Base-by-base conservation (phyloP, 176 grass and related monocot genomes). In the Themeda triandra region DNA sequence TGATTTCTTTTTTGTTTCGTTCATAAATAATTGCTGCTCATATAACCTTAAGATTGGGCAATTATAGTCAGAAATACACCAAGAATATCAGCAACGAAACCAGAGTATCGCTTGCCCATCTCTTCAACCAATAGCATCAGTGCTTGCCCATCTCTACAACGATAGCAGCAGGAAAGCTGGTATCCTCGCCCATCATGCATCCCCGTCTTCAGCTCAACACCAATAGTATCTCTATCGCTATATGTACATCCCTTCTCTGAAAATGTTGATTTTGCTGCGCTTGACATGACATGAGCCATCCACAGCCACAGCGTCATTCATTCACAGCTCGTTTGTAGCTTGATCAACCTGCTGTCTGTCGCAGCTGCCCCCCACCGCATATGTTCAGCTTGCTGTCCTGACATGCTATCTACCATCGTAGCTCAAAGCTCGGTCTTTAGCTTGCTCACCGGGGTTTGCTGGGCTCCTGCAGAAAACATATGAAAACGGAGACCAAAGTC, bases 381-480 rank as follows among this genome's bases (percentile, higher is more conserved):
- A 78, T 83, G 45, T 79, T 66, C 33, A 78, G 37, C 66, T 83
- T 54, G 15, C 67, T 82, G 60, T 80, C 45, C 59, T 74, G 48
- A 35, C 46, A 60, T 74, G 74, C 79, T 78, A 75, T 70, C 69
- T 31, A 78, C 58, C 29, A 69, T 32, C 18, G 13, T 33, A 12
- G 31, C 30, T 91, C 89, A 91, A 70, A 91, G 81, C 81, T 91
- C 89, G 21, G 85, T 87, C 81, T 91, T 91, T 56, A 91, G 80
- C 69, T 91, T 87, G 85, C 63, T 84, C 25, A 69, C 58, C 35
- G 56, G 89, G 18, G 75, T 69, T 46, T 86, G 83, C 32, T 80
- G 89, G 5, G 63, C 49, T 65, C 80, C 89, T 91, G 69, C 71
- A 87, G 40, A 35, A 53, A 70, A 79, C 0, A 36, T 32, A 84